phyloP scores from a whole-genome alignment of 768 basidiomycete genomes.

The Pleurotus sapidus region DNA sequence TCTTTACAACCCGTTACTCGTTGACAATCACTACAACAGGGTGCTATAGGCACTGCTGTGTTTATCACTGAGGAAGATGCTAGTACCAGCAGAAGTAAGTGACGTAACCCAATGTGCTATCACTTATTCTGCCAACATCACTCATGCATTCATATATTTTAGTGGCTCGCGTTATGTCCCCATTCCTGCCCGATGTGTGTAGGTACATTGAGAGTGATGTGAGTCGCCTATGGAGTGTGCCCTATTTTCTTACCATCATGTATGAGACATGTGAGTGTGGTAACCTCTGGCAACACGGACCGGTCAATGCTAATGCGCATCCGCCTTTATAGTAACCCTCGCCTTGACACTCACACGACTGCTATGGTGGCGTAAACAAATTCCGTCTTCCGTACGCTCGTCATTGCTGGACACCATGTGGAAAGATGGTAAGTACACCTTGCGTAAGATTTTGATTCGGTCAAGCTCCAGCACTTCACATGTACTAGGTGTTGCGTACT shows the following conservation, averaged over 20 bases:
- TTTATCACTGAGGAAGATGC: neutral
- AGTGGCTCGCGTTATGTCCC: neutral
- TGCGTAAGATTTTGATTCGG: neutral
- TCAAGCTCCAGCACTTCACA: neutral
- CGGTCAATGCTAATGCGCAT: neutral
- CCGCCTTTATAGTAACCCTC: constrained; percentile 9
- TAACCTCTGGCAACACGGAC: neutral
- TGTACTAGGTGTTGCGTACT: constrained; percentile 14
- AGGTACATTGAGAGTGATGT: constrained; percentile 12
- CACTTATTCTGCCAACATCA: neutral
- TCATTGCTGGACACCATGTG: constrained; percentile 15
- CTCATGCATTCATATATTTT: neutral
- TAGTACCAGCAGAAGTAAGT: neutral
- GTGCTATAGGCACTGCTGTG: neutral
- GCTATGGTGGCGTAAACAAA: constrained; percentile 12
- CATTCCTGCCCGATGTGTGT: neutral
- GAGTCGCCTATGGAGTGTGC: constrained; percentile 8
- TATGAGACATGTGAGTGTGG: constrained; percentile 13
- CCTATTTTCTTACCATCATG: constrained; percentile 14
- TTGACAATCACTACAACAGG: neutral
- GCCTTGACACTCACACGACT: constrained; percentile 13
- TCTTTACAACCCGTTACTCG: too few species aligned
- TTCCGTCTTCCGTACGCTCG: constrained; percentile 11
- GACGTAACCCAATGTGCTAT: too few species aligned
- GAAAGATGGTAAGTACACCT: constrained; percentile 14